These are phyloP conservation scores for Tolypocladium guangdongense DNA, from an alignment of 2,329 filamentous ascomycete genomes.

Conservation along the genomic window DNA sequence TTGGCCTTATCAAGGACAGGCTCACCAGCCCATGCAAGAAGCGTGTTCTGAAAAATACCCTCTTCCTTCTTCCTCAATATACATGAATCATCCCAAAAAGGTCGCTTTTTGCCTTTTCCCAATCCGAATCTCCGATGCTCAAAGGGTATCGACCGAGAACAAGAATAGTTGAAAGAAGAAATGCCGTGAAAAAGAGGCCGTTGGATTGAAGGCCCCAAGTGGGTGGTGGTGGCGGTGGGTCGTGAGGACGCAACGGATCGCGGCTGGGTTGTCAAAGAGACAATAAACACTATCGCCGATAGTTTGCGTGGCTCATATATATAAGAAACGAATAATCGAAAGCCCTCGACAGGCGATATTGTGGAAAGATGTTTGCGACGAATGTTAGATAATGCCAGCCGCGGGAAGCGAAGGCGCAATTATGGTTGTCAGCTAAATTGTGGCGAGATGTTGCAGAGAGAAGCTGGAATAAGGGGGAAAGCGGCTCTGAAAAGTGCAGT, in stretches of 20 bases:
- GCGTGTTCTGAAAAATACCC: background rate
- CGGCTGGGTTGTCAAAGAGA: slow-evolving; percentile 7
- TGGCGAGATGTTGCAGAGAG: background rate
- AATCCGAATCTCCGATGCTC: slow-evolving; percentile 1
- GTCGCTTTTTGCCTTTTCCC: slow-evolving; percentile 2
- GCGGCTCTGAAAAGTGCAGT: background rate
- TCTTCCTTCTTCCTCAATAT: background rate
- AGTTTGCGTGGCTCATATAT: slow-evolving; percentile 14
- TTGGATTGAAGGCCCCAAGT: background rate
- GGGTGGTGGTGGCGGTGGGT: background rate
- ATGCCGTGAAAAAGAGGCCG: background rate
- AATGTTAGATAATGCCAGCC: slow-evolving; percentile 3
- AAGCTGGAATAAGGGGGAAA: background rate
- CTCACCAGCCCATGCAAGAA: background rate
- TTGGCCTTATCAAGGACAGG: background rate
- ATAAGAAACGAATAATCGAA: slow-evolving; percentile 5
- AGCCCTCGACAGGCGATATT: background rate
- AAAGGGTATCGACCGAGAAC: slow-evolving; percentile 12
- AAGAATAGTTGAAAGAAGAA: slow-evolving; percentile 4
- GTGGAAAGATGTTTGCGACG: background rate
- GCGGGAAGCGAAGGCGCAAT: slow-evolving; percentile 7
- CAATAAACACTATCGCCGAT: slow-evolving; percentile 25
- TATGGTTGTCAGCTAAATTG: background rate
- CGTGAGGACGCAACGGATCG: background rate
- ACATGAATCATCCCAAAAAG: slow-evolving; percentile 6